Evolutionary conservation across 345 rosid species (phyloP).

Genomic region (Angophora floribunda): DNA sequence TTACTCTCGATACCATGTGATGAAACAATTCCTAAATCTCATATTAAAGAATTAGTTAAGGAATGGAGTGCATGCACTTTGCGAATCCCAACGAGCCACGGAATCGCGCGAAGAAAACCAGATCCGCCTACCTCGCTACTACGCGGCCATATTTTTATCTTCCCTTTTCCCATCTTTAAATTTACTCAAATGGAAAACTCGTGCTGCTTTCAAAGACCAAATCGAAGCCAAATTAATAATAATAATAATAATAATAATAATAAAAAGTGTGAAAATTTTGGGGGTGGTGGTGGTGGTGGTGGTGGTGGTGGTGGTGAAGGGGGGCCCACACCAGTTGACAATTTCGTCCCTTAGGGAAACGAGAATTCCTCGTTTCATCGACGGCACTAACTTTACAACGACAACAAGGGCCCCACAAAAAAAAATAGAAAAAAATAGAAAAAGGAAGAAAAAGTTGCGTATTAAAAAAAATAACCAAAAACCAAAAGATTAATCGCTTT

Average conservation of each 20-base stretch:
- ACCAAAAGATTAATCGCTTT: neutral
- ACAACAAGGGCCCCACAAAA: neutral
- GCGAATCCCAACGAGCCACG: neutral
- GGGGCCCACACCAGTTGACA: neutral
- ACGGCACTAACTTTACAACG: neutral
- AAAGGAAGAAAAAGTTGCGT: neutral
- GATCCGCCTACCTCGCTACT: neutral
- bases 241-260: neutral
- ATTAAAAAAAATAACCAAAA: neutral
- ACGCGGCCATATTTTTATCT: neutral
- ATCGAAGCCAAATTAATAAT: neutral
- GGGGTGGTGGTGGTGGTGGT: neutral
- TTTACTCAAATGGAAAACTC: neutral
- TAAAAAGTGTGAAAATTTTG: neutral
- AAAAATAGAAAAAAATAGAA: neutral
- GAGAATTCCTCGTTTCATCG: neutral
- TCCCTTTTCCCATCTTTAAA: neutral
- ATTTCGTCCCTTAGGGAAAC: neutral
- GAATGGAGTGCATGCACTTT: neutral
- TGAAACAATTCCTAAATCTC: neutral
- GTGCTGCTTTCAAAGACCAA: neutral
- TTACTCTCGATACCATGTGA: neutral
- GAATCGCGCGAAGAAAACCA: neutral
- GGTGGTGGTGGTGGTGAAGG: neutral
- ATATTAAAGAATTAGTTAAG: neutral